Percentiles rank a stretch among this genome's conserved stretches.
Conservation (phyloP, 2,329 filamentous ascomycete species). For the Ophiostoma himal-ulmi region DNA sequence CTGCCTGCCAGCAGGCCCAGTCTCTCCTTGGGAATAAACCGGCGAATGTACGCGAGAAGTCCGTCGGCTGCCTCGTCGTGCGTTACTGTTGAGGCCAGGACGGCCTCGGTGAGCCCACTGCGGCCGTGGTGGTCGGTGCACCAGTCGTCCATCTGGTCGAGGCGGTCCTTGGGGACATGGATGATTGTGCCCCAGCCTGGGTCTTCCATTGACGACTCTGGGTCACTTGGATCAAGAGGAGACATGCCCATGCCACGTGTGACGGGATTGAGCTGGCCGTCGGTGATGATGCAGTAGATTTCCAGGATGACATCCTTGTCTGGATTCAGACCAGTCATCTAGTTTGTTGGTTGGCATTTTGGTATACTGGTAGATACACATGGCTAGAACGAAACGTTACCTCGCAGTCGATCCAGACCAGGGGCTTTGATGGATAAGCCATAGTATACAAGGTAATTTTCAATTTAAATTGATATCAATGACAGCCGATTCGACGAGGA, state of each 20-base stretch:
- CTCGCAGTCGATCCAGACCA: slow-evolving; percentile 27
- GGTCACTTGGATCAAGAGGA: not conserved
- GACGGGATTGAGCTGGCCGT: slow-evolving; percentile 53
- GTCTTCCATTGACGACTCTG: slow-evolving; percentile 59
- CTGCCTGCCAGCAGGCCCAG: slow-evolving; percentile 80
- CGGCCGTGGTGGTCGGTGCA: slow-evolving; percentile 72
- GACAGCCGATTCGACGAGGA: not conserved
- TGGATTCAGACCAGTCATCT: slow-evolving; percentile 89
- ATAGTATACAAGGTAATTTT: slow-evolving; percentile 5
- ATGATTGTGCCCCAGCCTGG: slow-evolving; percentile 75
- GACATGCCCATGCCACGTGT: not conserved
- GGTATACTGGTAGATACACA: too few relatives aligned
- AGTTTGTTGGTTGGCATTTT: not conserved
- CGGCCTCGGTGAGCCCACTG: slow-evolving; percentile 75
- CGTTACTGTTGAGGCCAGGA: slow-evolving; percentile 66
- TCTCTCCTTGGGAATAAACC: slow-evolving; percentile 59
- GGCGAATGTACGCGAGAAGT: slow-evolving; percentile 72
- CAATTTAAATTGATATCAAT: not conserved
- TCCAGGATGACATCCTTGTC: slow-evolving; percentile 81
- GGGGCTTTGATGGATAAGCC: slow-evolving; percentile 18
- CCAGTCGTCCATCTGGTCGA: slow-evolving; percentile 83
- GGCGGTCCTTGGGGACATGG: slow-evolving; percentile 61
- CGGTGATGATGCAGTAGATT: slow-evolving; percentile 87
- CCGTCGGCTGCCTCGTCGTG: slow-evolving; percentile 64
- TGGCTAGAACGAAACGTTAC: slow-evolving; percentile 14